Base-by-base conservation (phyloP, 352 stramenopile species). In the Globisporangium recalcitrans region DNA sequence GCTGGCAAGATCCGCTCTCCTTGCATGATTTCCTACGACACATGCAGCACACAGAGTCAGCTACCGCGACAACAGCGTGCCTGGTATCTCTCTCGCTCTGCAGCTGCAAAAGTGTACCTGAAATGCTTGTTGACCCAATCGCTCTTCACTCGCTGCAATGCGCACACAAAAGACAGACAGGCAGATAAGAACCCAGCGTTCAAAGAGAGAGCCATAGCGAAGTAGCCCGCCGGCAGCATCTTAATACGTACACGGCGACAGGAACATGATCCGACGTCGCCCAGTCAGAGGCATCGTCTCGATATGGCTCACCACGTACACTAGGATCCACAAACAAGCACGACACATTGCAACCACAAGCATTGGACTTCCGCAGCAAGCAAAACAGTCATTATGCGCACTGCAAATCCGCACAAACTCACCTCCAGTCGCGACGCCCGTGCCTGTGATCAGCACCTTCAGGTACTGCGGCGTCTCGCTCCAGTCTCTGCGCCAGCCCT, bases 281-380 rank as follows among this genome's bases (percentile, higher is more conserved):
- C 75, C 77, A 11, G 73, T 89, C 46, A 83, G 53, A 9, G 77
- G 74, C 74, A 91, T 83, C 13, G 74, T 86, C 66, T 91, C 82
- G 14, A 91, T 60, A 63, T 88, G 76, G 52, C 62, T 76, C 24
- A 47, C 62, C 10, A 80, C 46, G n/a, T 72, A 75, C 53, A 72
- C 69, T 78, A 10, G 3, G 11, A 31, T 4, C 9, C 40, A 21
- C 27, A 59, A 4, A 44, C 7, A 55, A 1, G 13, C n/a, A 46
- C 38, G 19, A n/a, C 38, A n/a, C 38, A n/a, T 46, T 36, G 10
- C 13, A 2, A 8, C 38, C 38, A 21, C 38, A 46, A 46, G 6
- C 11, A 16, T n/a, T n/a, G n/a, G n/a, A n/a, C n/a, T n/a, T n/a
- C n/a, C n/a, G n/a, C n/a, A n/a, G n/a, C n/a, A n/a, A n/a, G n/a